Evolutionary conservation across 805 yeast species (phyloP).

Genomic region (Candida silvicultrix): DNA sequence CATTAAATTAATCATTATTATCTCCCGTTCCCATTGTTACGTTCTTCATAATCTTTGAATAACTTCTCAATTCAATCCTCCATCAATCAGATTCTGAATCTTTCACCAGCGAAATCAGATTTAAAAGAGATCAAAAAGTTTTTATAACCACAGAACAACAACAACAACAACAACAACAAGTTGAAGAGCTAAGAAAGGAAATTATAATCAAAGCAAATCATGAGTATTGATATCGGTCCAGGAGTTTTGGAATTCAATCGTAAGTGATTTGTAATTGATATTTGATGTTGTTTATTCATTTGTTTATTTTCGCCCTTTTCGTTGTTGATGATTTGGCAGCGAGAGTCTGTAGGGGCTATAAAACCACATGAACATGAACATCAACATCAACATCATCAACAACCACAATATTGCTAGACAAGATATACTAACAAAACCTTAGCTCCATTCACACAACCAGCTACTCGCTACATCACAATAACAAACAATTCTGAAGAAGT

Average conservation of each 20-base stretch:
- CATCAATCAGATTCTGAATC: too few relatives aligned
- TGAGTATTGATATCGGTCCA: slow-evolving; percentile 64
- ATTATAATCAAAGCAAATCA: neutral
- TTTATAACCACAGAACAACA: too few relatives aligned
- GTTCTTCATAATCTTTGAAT: too few relatives aligned
- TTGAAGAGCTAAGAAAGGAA: too few relatives aligned
- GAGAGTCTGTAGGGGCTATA: neutral
- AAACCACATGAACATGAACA: neutral
- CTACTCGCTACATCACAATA: slow-evolving; percentile 49
- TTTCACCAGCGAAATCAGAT: too few relatives aligned
- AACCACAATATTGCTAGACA: too few relatives aligned
- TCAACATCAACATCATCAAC: neutral
- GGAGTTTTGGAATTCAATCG: slow-evolving; percentile 69
- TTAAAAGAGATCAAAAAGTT: too few relatives aligned
- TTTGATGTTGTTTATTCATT: neutral
- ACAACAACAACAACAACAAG: too few relatives aligned
- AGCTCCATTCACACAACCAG: slow-evolving; percentile 74
- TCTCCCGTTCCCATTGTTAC: neutral
- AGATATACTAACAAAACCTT: too few relatives aligned
- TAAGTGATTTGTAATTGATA: slow-evolving; percentile 35
- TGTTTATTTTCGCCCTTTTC: neutral
- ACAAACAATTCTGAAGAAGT: slow-evolving; percentile 53
- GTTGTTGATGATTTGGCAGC: neutral
- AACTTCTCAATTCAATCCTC: too few relatives aligned
- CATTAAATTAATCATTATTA: too few relatives aligned